A percentile compares a stretch with the other conserved stretches of the same genome.
These are phyloP conservation scores for Ziziphus jujuba DNA, from an alignment of 306 rosid genomes.

Conservation along the genomic window DNA sequence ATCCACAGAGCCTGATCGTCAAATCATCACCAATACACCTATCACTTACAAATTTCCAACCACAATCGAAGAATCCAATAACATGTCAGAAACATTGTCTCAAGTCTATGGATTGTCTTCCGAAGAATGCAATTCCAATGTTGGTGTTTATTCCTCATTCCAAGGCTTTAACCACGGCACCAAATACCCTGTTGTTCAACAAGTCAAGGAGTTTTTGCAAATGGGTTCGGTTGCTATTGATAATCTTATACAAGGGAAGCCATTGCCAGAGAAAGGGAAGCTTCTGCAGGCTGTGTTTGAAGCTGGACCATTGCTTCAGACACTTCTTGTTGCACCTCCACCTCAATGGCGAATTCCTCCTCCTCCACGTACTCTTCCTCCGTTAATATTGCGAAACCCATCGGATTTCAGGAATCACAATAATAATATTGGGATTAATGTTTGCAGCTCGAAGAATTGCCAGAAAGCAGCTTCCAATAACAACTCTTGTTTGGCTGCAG, in stretches of 20 bases:
- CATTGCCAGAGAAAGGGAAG: conserved; percentile 51
- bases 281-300: conserved; percentile 42
- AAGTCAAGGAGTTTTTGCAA: too few species aligned
- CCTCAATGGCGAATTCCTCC: conserved; percentile 49
- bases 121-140: neutral
- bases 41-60: neutral
- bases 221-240: too few species aligned
- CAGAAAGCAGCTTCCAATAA: too few species aligned
- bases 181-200: too few species aligned
- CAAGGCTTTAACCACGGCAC: too few species aligned
- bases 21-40: neutral
- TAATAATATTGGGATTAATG: too few species aligned
- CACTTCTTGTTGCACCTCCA: conserved; percentile 44
- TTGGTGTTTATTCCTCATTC: too few species aligned
- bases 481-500: neutral
- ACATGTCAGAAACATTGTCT: neutral
- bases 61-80: conserved; percentile 6
- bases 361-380: neutral
- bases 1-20: conserved; percentile 15
- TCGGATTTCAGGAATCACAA: too few species aligned
- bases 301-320: conserved; percentile 51
- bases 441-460: too few species aligned
- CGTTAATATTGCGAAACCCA: neutral
- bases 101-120: neutral
- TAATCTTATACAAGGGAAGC: conserved; percentile 6